These are phyloP conservation scores for Scedosporium minutisporum DNA, from an alignment of 2,329 filamentous ascomycete genomes.

Conservation along the genomic window DNA sequence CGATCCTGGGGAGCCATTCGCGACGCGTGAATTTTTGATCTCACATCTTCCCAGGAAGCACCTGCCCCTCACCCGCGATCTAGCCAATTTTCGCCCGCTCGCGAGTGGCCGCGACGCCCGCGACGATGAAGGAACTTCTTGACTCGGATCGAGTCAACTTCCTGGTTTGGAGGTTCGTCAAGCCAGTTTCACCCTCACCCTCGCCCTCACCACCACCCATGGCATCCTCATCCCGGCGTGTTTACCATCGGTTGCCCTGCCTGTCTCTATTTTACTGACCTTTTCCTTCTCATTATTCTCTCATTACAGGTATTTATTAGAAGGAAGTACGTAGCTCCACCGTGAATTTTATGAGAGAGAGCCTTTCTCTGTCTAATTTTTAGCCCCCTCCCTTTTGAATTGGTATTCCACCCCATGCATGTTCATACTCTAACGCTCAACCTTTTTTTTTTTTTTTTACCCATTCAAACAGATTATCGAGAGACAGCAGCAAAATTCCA, in stretches of 20 bases:
- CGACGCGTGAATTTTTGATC: neutral
- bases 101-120: conserved; percentile 8
- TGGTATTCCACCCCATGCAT: neutral
- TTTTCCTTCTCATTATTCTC: conserved; percentile 6
- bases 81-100: neutral
- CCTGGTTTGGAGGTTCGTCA: conserved; percentile 59
- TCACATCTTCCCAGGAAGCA: neutral
- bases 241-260: neutral
- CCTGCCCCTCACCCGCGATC: conserved; percentile 8
- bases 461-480: conserved; percentile 45
- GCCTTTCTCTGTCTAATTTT: neutral
- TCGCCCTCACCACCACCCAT: conserved; percentile 13
- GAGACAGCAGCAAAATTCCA: conserved; percentile 59
- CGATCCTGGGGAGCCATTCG: neutral
- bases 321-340: conserved; percentile 46
- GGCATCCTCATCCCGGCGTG: conserved; percentile 8
- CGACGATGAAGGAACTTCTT: conserved; percentile 51
- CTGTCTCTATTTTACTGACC: conserved; percentile 8
- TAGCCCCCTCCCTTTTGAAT: neutral
- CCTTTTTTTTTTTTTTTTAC: neutral
- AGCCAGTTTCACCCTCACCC: conserved; percentile 15
- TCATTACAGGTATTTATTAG: conserved; percentile 44
- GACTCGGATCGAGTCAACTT: conserved; percentile 61
- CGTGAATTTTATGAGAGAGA: conserved; percentile 9
- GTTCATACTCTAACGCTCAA: neutral